phyloP scores from a whole-genome alignment of 352 stramenopile species.

The Halophytophthora polymorphica region DNA sequence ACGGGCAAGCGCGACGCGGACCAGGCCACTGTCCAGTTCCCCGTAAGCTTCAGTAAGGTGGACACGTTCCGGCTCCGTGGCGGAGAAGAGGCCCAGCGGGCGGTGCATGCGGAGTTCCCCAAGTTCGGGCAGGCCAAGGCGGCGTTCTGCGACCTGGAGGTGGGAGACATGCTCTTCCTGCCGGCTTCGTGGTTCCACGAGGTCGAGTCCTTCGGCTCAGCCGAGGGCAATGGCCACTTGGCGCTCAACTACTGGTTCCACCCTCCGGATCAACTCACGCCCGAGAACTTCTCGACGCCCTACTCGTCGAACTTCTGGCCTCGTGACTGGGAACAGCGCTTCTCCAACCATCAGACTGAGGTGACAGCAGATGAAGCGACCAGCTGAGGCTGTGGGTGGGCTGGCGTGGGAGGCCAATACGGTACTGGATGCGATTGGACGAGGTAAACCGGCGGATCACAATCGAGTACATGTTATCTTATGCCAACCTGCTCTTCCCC shows the following conservation, averaged over 20 bases:
- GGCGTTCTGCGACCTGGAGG: conserved; percentile 76
- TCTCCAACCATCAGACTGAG: conserved; percentile 13
- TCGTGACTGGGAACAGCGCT: conserved; percentile 57
- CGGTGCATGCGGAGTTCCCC: conserved; percentile 56
- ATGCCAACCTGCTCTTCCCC: too few relatives aligned
- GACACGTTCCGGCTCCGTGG: conserved; percentile 48
- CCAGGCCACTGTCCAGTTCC: conserved; percentile 59
- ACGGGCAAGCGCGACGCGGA: conserved; percentile 23
- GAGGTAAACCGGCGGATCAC: too few relatives aligned
- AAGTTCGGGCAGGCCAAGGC: conserved; percentile 52
- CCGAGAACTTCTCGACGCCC: conserved; percentile 46
- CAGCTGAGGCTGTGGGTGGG: too few relatives aligned
- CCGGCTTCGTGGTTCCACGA: conserved; percentile 98
- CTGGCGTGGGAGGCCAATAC: too few relatives aligned
- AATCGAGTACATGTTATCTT: too few relatives aligned
- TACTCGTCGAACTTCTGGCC: conserved; percentile 82
- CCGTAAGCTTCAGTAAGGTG: conserved; percentile 75
- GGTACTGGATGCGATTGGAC: conserved; percentile 1
- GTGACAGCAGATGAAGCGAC: background rate
- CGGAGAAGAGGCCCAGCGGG: conserved; percentile 16
- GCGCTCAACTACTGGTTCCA: conserved; percentile 91
- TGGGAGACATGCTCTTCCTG: conserved; percentile 96
- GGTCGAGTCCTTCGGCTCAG: conserved; percentile 84
- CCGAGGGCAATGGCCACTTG: conserved; percentile 56
- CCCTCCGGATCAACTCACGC: conserved; percentile 56